Percentiles rank a stretch among this genome's conserved stretches.
Evolutionary conservation across 129 eudicot species (phyloP).

Genomic region (Lonicera japonica): DNA sequence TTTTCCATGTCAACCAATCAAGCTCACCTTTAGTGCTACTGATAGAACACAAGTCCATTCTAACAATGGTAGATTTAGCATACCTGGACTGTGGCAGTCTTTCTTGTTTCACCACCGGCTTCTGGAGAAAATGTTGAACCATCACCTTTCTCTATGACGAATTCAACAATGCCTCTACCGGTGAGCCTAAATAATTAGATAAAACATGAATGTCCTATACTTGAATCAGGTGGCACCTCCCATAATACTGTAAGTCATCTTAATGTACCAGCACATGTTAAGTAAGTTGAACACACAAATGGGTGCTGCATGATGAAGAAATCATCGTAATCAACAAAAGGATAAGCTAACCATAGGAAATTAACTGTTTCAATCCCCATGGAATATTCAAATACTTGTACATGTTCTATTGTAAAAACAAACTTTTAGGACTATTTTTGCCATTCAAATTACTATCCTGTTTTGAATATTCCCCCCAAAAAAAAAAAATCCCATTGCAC

Average conservation of each 20-base stretch:
- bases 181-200: slow-evolving; percentile 47
- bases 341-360: background rate
- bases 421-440: no score
- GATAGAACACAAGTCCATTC: background rate
- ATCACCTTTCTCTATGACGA: slow-evolving; percentile 84
- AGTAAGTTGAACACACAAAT: no score
- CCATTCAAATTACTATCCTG: no score
- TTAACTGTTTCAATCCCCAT: no score
- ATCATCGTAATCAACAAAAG: no score
- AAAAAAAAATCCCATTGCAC: no score
- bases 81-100: slow-evolving; percentile 68
- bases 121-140: slow-evolving; percentile 82
- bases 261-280: no score
- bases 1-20: no score
- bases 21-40: no score
- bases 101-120: slow-evolving; percentile 74
- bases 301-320: no score
- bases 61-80: slow-evolving; percentile 2
- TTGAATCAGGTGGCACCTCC: background rate
- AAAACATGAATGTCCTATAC: slow-evolving; percentile 2
- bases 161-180: slow-evolving; percentile 89
- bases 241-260: no score
- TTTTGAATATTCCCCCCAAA: no score
- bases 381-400: background rate
- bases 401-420: background rate